Evolutionary conservation across 768 basidiomycete species (phyloP).

Genomic region (Amanita pseudoporphyria): DNA sequence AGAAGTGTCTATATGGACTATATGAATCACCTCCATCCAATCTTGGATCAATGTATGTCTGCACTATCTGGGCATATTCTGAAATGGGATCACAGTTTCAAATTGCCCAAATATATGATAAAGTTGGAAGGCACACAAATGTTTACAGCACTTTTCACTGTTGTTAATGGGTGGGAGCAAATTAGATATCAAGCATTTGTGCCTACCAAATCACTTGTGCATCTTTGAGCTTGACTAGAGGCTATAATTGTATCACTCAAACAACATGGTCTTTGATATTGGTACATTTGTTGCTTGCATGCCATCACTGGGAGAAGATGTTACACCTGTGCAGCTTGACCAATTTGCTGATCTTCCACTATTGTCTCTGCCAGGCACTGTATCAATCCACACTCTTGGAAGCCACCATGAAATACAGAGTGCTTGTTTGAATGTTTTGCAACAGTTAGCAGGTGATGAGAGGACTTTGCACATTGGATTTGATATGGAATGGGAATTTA

Average conservation of each 20-base stretch:
- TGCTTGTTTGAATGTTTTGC: constrained; percentile 5
- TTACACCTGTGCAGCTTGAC: constrained; percentile 6
- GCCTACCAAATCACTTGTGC: constrained; percentile 12
- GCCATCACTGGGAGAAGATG: constrained; percentile 10
- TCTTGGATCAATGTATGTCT: constrained; percentile 12
- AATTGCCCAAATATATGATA: constrained; percentile 10
- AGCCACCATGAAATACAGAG: constrained; percentile 9
- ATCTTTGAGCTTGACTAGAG: constrained; percentile 7
- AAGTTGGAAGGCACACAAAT: constrained; percentile 7
- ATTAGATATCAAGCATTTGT: constrained; percentile 5
- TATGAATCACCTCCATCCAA: constrained; percentile 10
- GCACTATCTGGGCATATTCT: constrained; percentile 8
- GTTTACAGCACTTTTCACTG: constrained; percentile 10
- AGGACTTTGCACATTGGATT: constrained; percentile 10
- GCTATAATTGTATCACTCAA: constrained; percentile 6
- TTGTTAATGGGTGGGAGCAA: constrained; percentile 13
- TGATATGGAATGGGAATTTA: constrained; percentile 14
- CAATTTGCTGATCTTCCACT: constrained; percentile 8
- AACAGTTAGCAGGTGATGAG: constrained; percentile 2
- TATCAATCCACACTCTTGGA: constrained; percentile 4
- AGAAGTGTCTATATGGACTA: constrained; percentile 12
- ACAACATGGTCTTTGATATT: constrained; percentile 9
- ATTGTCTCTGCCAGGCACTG: constrained; percentile 6
- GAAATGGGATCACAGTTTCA: constrained; percentile 13
- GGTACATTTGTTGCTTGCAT: constrained; percentile 11